Conservation (phyloP, 2,329 filamentous ascomycete genomes). For the Botrytis pseudocinerea region DNA sequence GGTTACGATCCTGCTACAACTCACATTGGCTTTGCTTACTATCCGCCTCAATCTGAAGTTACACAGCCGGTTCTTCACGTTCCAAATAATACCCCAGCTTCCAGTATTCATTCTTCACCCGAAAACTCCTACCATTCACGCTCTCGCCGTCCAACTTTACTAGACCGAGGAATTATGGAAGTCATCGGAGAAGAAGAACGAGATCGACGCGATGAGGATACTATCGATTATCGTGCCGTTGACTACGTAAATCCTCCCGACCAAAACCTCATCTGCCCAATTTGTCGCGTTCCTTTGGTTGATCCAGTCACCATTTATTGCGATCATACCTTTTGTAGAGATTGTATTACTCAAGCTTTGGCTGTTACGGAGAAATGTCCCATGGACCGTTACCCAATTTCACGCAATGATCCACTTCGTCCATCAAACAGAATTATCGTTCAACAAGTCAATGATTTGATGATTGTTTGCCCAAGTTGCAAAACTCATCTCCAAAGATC, state of each 20-base stretch:
- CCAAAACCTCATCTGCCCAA: constrained; percentile 45
- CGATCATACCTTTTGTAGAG: constrained; percentile 65
- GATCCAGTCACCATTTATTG: constrained; percentile 62
- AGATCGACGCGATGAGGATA: constrained; percentile 5
- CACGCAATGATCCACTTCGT: constrained; percentile 40
- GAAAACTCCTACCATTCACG: constrained; percentile 10
- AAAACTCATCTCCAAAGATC: constrained; percentile 52
- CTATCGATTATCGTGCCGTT: constrained; percentile 41
- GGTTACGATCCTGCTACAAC: constrained; percentile 19
- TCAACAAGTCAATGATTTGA: constrained; percentile 61
- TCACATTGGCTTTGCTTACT: constrained; percentile 19
- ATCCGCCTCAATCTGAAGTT: constrained; percentile 2
- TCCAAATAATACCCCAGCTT: constrained; percentile 18
- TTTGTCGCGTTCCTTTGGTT: constrained; percentile 61
- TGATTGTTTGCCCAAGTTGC: constrained; percentile 62
- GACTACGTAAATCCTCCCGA: constrained; percentile 42
- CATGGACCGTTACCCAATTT: constrained; percentile 54
- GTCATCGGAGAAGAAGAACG: constrained; percentile 20
- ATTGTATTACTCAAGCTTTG: constrained; percentile 52
- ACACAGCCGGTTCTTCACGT: constrained; percentile 1
- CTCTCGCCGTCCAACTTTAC: constrained; percentile 11
- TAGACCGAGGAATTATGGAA: constrained; percentile 15
- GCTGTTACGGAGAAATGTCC: constrained; percentile 52
- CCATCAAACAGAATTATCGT: constrained; percentile 49
- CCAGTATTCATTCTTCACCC: constrained; percentile 16